Percentiles rank a stretch among this genome's conserved stretches.
These are phyloP conservation scores for Protoeuglena noctilucae DNA, from an alignment of 139 green algal genomes.

Conservation along the genomic window DNA sequence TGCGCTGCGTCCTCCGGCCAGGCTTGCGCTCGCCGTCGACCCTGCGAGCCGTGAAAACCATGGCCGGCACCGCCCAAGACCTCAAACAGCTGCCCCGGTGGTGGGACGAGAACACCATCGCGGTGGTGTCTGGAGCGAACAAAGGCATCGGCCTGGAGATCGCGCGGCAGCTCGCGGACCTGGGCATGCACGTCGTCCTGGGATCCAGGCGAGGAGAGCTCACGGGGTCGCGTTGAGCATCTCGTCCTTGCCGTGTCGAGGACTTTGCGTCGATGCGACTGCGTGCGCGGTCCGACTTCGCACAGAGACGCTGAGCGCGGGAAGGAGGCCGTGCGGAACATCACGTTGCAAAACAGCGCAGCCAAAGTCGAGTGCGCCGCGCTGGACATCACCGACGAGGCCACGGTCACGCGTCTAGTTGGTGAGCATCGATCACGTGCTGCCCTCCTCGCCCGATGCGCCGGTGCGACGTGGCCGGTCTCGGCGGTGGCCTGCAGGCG, in stretches of 20 bases:
- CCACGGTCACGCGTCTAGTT: constrained; percentile 25
- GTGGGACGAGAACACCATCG: background rate
- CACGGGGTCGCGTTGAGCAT: no score
- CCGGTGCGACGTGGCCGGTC: constrained; percentile 27
- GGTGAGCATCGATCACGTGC: no score
- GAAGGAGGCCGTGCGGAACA: constrained; percentile 15
- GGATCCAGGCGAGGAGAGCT: no score
- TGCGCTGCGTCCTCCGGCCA: no score
- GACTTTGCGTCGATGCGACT: no score
- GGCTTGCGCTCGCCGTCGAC: no score
- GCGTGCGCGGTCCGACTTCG: no score
- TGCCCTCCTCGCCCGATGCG: no score
- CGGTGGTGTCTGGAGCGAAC: constrained; percentile 14
- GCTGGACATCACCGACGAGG: constrained; percentile 34
- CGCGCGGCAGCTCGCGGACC: constrained; percentile 21
- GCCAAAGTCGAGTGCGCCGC: constrained; percentile 12
- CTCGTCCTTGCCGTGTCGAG: no score
- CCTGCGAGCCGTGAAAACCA: no score
- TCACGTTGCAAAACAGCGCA: constrained; percentile 11
- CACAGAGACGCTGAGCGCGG: constrained; percentile 18
- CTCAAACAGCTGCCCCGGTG: background rate
- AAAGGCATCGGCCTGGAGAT: constrained; percentile 50
- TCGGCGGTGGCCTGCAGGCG: no score
- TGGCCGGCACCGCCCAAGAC: background rate
- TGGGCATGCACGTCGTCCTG: constrained; percentile 29